These are phyloP conservation scores for Phytophthora agathidicida DNA, from an alignment of 352 stramenopile genomes.

Conservation along the genomic window DNA sequence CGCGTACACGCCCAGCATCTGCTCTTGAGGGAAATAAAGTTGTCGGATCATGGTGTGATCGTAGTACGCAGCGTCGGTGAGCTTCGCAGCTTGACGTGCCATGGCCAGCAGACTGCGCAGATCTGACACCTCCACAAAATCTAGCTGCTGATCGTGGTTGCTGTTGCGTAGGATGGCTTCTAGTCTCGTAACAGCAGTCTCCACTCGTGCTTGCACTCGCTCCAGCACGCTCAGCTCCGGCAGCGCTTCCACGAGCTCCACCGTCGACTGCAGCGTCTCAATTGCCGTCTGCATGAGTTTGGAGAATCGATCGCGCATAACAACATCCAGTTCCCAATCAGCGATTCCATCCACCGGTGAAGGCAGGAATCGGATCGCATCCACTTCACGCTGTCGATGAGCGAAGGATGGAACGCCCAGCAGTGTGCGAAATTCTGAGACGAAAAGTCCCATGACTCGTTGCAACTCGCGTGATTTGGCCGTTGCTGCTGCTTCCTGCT, in stretches of 20 bases:
- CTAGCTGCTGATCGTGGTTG: conserved; percentile 5
- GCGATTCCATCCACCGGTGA: conserved; percentile 57
- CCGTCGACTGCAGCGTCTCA: conserved; percentile 74
- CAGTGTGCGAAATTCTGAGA: conserved; percentile 66
- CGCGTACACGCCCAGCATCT: conserved; percentile 71
- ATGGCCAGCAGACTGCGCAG: conserved; percentile 37
- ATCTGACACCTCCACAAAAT: conserved; percentile 31
- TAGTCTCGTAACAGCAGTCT: conserved; percentile 50
- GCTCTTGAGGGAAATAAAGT: conserved; percentile 74
- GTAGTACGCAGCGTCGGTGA: conserved; percentile 65
- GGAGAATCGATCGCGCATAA: conserved; percentile 53
- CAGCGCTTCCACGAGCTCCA: conserved; percentile 71
- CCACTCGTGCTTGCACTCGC: conserved; percentile 65
- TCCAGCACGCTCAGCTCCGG: conserved; percentile 75
- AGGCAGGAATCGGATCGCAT: conserved; percentile 50
- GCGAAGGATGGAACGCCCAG: conserved; percentile 64
- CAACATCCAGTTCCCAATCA: conserved; percentile 76
- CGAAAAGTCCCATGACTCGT: conserved; percentile 72
- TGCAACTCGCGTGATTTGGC: conserved; percentile 40
- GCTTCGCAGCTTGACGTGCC: conserved; percentile 50
- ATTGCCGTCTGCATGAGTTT: conserved; percentile 66
- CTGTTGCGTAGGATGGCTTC: conserved; percentile 57
- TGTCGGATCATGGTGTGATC: conserved; percentile 79
- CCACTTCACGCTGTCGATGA: conserved; percentile 41
- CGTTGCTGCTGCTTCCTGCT: background rate